phyloP scores from a whole-genome alignment of 2,329 filamentous ascomycete genomes.

The Aureobasidium sp. region DNA sequence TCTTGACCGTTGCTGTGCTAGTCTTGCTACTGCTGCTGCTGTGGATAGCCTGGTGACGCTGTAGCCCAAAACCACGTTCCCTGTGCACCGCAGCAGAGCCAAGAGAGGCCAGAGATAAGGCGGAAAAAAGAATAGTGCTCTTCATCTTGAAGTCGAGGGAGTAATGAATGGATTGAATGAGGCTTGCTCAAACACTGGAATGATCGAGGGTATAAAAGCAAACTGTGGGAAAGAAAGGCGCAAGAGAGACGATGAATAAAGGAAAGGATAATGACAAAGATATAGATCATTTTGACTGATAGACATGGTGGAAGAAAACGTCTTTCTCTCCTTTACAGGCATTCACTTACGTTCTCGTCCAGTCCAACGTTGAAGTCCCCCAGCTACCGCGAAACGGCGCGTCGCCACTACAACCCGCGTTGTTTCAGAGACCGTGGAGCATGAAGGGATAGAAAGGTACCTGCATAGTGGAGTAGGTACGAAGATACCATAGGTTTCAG shows the following conservation, averaged over 20 bases:
- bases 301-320: not conserved
- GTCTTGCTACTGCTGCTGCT: not conserved
- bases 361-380: slow-evolving; percentile 1
- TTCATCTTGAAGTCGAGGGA: not conserved
- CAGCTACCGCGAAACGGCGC: slow-evolving; percentile 6
- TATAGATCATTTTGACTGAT: slow-evolving; percentile 9
- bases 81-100: slow-evolving; percentile 8
- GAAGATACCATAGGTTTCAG: not conserved
- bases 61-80: not conserved
- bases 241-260: not conserved
- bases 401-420: slow-evolving; percentile 10
- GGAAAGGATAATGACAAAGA: slow-evolving; percentile 1
- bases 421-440: not conserved
- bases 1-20: not conserved
- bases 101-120: slow-evolving; percentile 8
- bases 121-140: not conserved
- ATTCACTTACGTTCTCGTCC: not conserved
- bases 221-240: not conserved
- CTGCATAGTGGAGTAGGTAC: not conserved
- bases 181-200: not conserved
- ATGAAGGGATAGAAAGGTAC: not conserved
- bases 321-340: not conserved
- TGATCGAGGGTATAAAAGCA: not conserved
- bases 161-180: not conserved
- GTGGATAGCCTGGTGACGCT: not conserved